phyloP scores from a whole-genome alignment of 2,329 filamentous ascomycete species.

The Aureobasidium melanogenum region DNA sequence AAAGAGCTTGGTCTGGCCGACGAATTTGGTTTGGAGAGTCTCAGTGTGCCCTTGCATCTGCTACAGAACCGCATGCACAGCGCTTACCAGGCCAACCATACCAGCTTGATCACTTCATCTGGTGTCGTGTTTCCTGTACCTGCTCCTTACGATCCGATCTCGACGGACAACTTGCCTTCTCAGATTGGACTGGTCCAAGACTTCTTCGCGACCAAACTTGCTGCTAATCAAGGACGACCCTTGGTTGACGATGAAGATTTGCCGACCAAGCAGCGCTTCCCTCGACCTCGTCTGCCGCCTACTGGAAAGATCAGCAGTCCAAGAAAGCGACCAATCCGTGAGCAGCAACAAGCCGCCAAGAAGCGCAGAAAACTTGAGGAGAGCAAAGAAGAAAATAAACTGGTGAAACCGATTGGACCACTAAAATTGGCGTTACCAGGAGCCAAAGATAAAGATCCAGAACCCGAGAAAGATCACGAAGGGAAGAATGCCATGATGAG shows the following conservation, averaged over 20 bases:
- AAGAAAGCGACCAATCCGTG: slow-evolving; percentile 71
- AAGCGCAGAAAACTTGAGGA: slow-evolving; percentile 69
- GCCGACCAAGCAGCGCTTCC: slow-evolving; percentile 76
- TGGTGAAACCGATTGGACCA: slow-evolving; percentile 42
- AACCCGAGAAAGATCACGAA: slow-evolving; percentile 60
- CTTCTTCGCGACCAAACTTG: slow-evolving; percentile 85
- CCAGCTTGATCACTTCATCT: slow-evolving; percentile 50
- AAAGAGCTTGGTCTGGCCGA: slow-evolving; percentile 85
- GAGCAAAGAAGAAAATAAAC: slow-evolving; percentile 22
- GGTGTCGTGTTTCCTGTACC: slow-evolving; percentile 59
- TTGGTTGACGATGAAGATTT: slow-evolving; percentile 92
- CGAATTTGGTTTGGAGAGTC: slow-evolving; percentile 78
- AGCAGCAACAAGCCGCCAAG: slow-evolving; percentile 75
- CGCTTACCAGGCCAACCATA: slow-evolving; percentile 70
- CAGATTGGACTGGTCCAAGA: slow-evolving; percentile 84
- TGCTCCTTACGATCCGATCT: slow-evolving; percentile 66
- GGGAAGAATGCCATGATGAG: slow-evolving; percentile 73
- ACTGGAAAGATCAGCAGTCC: slow-evolving; percentile 82
- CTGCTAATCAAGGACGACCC: slow-evolving; percentile 71
- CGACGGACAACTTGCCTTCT: slow-evolving; percentile 62
- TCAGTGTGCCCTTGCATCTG: slow-evolving; percentile 88
- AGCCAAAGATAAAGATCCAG: slow-evolving; percentile 37
- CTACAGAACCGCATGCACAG: slow-evolving; percentile 84
- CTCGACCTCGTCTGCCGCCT: slow-evolving; percentile 53
- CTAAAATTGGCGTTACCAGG: slow-evolving; percentile 38